Evolutionary conservation across 345 rosid species (phyloP).

Genomic region (Draba incana): DNA sequence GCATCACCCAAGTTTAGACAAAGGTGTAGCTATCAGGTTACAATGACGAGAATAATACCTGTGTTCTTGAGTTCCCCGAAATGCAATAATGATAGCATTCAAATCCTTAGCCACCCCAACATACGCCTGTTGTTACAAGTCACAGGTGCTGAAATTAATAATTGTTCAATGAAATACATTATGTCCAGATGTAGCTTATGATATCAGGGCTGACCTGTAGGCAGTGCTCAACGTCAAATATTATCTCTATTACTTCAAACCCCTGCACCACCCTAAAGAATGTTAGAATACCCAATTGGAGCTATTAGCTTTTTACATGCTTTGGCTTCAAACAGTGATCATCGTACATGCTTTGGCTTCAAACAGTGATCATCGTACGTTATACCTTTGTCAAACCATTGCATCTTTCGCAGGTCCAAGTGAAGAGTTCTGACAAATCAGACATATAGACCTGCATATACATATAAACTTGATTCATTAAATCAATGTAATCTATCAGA

Average conservation of each 20-base stretch:
- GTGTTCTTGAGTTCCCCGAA: conserved; percentile 44
- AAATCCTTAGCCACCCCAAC: conserved; percentile 44
- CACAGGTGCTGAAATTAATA: background rate
- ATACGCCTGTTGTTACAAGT: conserved; percentile 51
- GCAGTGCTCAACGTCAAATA: conserved; percentile 81
- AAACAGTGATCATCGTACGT: background rate
- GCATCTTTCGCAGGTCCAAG: conserved; percentile 92
- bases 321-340: conserved; percentile 8
- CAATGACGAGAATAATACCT: conserved; percentile 25
- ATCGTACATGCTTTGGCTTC: conserved; percentile 3
- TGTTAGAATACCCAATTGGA: conserved; percentile 12
- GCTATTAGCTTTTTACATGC: background rate
- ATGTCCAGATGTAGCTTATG: conserved; percentile 12
- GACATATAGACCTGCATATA: conserved; percentile 78
- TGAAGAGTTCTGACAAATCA: conserved; percentile 76
- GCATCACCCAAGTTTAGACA: conserved; percentile 18
- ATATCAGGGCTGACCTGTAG: conserved; percentile 59
- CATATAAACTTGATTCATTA: conserved; percentile 28
- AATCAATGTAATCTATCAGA: background rate
- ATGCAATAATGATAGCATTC: conserved; percentile 42
- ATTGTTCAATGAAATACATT: background rate
- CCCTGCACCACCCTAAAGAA: conserved; percentile 57
- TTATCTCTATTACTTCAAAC: conserved; percentile 77
- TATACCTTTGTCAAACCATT: conserved; percentile 72
- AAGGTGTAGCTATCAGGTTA: background rate